Base-by-base conservation (phyloP, 371 early-diverging fungal species). In the Mucor lusitanicus region DNA sequence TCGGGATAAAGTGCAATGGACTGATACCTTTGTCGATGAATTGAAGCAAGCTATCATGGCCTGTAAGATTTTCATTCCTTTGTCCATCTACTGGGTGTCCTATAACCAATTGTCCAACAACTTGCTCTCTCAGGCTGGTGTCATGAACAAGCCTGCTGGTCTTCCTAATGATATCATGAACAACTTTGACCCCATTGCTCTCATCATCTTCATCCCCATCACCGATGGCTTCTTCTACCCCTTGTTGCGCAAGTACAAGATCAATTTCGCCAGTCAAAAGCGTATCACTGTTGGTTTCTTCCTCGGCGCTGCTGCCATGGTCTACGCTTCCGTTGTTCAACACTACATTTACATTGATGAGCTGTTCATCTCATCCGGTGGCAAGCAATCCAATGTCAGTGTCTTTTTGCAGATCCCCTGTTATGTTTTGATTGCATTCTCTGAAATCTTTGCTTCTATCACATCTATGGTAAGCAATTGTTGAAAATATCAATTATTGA, bases 61-160 rank as follows among this genome's bases (percentile, higher is more conserved):
- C 37, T 90, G 88, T 83, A 88, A 87, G 69, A 86, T 91, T 21
- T 90, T 92, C 68, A n/a, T 84, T 17, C 85, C 86, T 65, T 86
- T 83, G 48, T 88, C 90, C 9, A 70, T 92, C 33, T 92, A 88
- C 76, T 92, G 93, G 93, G 87, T 88, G n/a, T 80, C 85, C 62
- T 91, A 91, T 75, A 82, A 80, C 64, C 87, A 92, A 69, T 85
- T 91, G 74, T 77, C 75, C 63, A 89, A 88, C 78, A 91, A 90
- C 74, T 76, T 92, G 65, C 69, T 91, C 30, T 87, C 86, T 65
- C 90, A 89, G 81, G 90, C 87, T 56, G 83, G 84, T 61, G 76
- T 78, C 65, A 89, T 92, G 90, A 59, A 59, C 61, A 79, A 83
- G 7, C 84, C 85, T n/a, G 44, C 56, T 39, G 84, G 87, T 77